Evolutionary conservation across 75 land plant species (phyloP), one percentile per base, ranked within the genome.

Genomic region (Selaginella tamariscina): DNA sequence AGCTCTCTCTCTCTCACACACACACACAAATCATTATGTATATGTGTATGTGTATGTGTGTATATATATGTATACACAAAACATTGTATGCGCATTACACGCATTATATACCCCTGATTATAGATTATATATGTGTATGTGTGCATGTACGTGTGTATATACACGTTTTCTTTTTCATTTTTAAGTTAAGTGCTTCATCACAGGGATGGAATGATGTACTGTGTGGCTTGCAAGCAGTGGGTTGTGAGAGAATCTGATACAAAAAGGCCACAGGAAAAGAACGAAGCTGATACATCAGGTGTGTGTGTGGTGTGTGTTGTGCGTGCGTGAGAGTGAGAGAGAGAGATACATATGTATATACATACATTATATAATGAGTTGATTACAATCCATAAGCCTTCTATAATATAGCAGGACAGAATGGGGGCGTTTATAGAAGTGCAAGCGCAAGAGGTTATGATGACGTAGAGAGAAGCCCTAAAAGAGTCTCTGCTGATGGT

Each of bases 181-280:
- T 26, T 5, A n/a, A 13, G 11, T 13, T 49, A 20, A 49, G 9
- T 59, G 63, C 22, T 22, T 59, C 27, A 21, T 59, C 27, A 33
- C 27, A 77, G 74, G 54, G 65, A 72, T 31, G 59, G 63, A 27
- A 71, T 59, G 56, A 69, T 79, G 64, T 75, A 71, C 56, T 79
- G 81, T 30, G 74, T 75, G 24, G 64, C 73, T 8, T 79, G 81
- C 70, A 22, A 32, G 1, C 78, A 76, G 26, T 79, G 78, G 78
- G 68, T 75, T 23, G 24, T 79, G 64, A 59, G 70, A 0, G 80
- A 79, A 60, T 57, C 30, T 0, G 74, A 75, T 24, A 31, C 55
- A 5, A 5, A 39, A 39, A 15, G 49, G 5, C 49, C 11, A 39
- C 49, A 39, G 15, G 49, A 39, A 15, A 39, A 39, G 49, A 39